Evolutionary conservation across 2,329 filamentous ascomycete genomes (phyloP), one percentile per base, ranked within the genome.

Genomic region (Epichloe scottii): DNA sequence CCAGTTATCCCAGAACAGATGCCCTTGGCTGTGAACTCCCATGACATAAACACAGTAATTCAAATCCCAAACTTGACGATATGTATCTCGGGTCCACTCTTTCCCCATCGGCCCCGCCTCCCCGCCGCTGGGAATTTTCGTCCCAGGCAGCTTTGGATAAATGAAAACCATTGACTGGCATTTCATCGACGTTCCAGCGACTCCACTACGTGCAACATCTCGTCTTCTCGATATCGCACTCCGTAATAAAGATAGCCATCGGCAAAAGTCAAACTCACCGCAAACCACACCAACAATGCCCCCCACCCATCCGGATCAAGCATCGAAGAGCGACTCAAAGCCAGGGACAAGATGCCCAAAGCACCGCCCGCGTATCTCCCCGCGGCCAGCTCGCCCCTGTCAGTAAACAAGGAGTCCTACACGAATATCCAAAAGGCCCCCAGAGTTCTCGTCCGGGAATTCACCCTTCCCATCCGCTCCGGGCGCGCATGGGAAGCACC

Each of bases 401-500:
- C 65, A 0, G 71, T 76, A 10, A 67, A 77, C 57, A 65, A 65
- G 48, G 52, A 57, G 3, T 55, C 72, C 6, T 87, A 93, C 68
- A 73, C 81, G 4, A 72, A 78, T 2, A 78, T 91, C 19, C 78
- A 81, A 38, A 54, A 63, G 3, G 71, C 72, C 0, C 66, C 69
- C 0, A 66, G 76, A 0, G 59, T 65, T 0, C 58, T 73, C 1
- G 35, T 71, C 5, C 62, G 75, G 2, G 69, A 77, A 6, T 84
- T 85, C 56, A 77, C 76, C 2, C 71, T 93, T 30, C 83, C 85
- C 0, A 85, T 89, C 33, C 81, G 87, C 35, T 87, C 83, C 2
- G 88, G 84, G 1, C 74, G 73, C 53, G 86, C 87, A 1, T 93
- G 85, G 84, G 73, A 76, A 46, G 86, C 85, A 0, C 76, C 79